Percentiles rank a stretch among this genome's conserved stretches.
Conservation (phyloP, 202 grass and related monocot species). For the Panicum hallii region DNA sequence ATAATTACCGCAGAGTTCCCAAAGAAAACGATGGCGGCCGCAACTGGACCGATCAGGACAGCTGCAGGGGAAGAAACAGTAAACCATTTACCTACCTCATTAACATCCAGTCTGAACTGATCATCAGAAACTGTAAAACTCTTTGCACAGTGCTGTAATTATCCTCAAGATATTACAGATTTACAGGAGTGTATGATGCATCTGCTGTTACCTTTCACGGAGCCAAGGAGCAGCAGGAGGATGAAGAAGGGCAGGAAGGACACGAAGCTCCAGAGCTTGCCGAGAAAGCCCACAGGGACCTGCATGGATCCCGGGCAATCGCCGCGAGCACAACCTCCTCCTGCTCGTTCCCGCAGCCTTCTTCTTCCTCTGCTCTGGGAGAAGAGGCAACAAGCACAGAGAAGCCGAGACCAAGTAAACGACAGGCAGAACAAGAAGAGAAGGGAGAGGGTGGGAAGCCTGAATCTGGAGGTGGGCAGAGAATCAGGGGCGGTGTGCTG, state of each 20-base stretch:
- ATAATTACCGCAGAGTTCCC: constrained; percentile 71
- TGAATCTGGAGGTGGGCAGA: not conserved
- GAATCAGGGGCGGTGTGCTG: constrained; percentile 11
- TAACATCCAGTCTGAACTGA: not conserved
- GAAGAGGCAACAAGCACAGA: not conserved
- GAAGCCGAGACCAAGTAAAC: constrained; percentile 8
- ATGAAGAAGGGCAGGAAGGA: constrained; percentile 86
- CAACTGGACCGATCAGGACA: constrained; percentile 58
- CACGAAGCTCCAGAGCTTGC: constrained; percentile 77
- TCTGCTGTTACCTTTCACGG: constrained; percentile 66
- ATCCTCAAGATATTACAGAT: not conserved
- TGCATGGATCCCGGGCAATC: constrained; percentile 54
- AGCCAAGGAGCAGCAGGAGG: constrained; percentile 68
- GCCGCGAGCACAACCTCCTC: not conserved
- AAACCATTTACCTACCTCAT: not conserved
- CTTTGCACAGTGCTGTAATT: not conserved
- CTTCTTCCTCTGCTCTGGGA: not conserved
- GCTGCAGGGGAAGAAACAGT: constrained; percentile 49
- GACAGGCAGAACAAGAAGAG: not conserved
- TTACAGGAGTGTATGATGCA: not conserved
- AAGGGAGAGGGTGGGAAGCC: not conserved
- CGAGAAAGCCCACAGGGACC: constrained; percentile 64
- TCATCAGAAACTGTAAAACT: not conserved
- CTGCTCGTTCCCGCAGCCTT: not conserved
- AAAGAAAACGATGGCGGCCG: constrained; percentile 54